Conservation (phyloP, 805 yeast genomes). For the Pichia heedii region DNA sequence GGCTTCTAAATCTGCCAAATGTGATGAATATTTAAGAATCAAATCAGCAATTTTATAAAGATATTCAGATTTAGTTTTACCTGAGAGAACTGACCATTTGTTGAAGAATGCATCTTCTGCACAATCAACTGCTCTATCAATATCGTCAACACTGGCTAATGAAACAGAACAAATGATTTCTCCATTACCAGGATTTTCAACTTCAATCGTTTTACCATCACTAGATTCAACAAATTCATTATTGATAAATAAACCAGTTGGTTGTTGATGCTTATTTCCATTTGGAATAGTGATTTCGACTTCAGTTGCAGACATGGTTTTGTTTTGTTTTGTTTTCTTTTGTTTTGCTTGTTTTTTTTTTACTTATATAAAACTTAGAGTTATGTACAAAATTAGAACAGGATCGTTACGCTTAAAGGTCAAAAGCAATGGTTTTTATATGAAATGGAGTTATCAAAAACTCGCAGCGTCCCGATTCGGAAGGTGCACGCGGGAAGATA, state of each 20-base stretch:
- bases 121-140: conserved; percentile 43
- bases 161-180: conserved; percentile 42
- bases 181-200: conserved; percentile 48
- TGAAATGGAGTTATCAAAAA: too few relatives aligned
- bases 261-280: conserved; percentile 50
- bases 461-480: neutral
- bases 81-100: conserved; percentile 40
- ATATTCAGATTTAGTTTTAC: conserved; percentile 37
- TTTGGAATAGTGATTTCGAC: conserved; percentile 34
- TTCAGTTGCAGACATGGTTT: conserved; percentile 3
- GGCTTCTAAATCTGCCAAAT: conserved; percentile 49
- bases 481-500: neutral
- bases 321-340: neutral
- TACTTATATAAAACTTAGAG: too few relatives aligned
- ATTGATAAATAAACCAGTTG: conserved; percentile 84
- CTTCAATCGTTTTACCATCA: conserved; percentile 49
- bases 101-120: conserved; percentile 42
- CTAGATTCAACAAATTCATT: conserved; percentile 56
- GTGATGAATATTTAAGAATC: conserved; percentile 38
- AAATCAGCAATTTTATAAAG: conserved; percentile 42
- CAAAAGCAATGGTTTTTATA: too few relatives aligned
- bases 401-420: too few relatives aligned
- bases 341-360: neutral
- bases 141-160: conserved; percentile 42
- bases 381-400: too few relatives aligned